Evolutionary conservation across 495 filamentous ascomycete genomes (phyloP), one percentile per base, ranked within the genome.

Genomic region (Cladorrhinum samala): DNA sequence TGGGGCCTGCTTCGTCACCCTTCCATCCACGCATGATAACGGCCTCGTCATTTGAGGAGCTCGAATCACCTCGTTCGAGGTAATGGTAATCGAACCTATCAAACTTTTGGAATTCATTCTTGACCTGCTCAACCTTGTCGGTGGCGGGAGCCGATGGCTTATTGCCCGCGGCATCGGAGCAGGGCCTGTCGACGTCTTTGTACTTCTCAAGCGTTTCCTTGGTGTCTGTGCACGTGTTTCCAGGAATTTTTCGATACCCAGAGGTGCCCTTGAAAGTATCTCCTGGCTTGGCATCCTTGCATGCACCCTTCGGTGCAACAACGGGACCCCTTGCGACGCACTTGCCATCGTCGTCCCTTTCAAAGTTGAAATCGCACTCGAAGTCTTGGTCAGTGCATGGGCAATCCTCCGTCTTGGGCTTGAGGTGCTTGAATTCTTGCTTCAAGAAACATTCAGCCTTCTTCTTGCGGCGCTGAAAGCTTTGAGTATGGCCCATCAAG

Each of bases 401-500:
- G 75, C 93, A 98, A 25, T 75, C 66, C 54, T 86, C 77, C 24
- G 79, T 83, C 30, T 80, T 69, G 2, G 84, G 77, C 16, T 74
- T 58, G 0, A 86, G 79, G 53, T 91, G 85, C 60, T 90, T 80
- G 71, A 91, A 96, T 43, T 89, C 81, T 59, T 92, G 76, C 52
- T 86, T 87, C 50, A 96, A 78, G 69, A 95, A 95, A 69, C 94
- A 98, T 49, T 95, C 79, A 1, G 84, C 82, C 62, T 91, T 84
- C 55, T 86, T 81, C 69, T 93, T 95, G 23, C 93, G 81, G 52
- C 93, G 80, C 18, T 72, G 75, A 68, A 83, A 98, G 58, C 73
- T 88, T 66, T 97, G 91, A 52, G 83, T 90, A 57, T 92, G 90
- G 6, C 93, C 93, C 93, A 97, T 96, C 56, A 98, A 74, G 66